Percentiles rank a stretch among this genome's conserved stretches.
Conservation (phyloP, 2,329 filamentous ascomycete genomes). For the Xylariaceae sp. region DNA sequence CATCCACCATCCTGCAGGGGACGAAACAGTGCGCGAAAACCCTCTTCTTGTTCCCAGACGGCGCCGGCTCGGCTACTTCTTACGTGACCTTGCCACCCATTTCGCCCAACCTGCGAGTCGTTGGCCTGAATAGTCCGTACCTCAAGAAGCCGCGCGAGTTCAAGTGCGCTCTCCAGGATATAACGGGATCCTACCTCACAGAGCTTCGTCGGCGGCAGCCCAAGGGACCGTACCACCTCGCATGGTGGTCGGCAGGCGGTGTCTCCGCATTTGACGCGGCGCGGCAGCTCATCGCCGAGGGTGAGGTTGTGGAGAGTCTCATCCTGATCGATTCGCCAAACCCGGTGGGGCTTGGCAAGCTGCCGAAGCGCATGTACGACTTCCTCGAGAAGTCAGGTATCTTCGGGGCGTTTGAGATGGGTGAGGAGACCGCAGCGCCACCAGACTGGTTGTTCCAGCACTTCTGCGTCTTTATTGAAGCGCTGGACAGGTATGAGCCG, state of each 20-base stretch:
- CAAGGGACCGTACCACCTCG: conserved; percentile 11
- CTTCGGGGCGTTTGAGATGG: no score
- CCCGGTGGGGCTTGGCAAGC: neutral
- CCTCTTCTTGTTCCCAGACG: conserved; percentile 16
- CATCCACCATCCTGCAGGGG: conserved; percentile 9
- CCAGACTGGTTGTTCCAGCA: neutral
- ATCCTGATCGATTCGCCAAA: conserved; percentile 12
- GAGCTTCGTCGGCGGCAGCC: conserved; percentile 13
- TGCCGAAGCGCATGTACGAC: neutral
- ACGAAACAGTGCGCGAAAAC: conserved; percentile 1
- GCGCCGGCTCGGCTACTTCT: conserved; percentile 8
- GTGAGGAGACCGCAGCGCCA: no score
- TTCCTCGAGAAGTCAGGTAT: neutral
- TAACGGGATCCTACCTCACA: neutral
- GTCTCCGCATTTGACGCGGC: conserved; percentile 11
- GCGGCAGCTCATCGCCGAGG: neutral
- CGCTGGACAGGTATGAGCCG: conserved; percentile 2
- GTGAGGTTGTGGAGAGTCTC: conserved; percentile 4
- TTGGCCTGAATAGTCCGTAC: conserved; percentile 11
- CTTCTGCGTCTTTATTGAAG: conserved; percentile 12
- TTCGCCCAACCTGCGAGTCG: neutral
- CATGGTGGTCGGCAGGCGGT: conserved; percentile 14
- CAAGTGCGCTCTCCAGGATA: neutral
- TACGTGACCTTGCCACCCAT: conserved; percentile 5
- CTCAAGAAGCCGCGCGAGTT: conserved; percentile 4